Evolutionary conservation across 129 eudicot species (phyloP), one percentile per base, ranked within the genome.

Genomic region (Centrapalus pauciflorus): DNA sequence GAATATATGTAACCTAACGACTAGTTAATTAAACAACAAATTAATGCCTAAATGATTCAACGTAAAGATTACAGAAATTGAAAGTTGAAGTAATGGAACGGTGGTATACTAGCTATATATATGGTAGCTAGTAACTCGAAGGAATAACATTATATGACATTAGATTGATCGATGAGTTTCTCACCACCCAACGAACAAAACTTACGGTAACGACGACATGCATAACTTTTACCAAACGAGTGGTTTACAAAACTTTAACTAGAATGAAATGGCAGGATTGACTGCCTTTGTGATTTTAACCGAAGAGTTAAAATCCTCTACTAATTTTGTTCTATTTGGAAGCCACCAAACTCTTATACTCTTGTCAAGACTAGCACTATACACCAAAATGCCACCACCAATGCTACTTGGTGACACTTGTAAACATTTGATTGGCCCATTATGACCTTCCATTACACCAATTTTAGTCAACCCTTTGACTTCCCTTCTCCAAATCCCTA

Each of bases 271-370:
- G 9, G 52, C 11, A 43, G 38, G n/a, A 56, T 27, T 28, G 30
- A 46, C 11, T 2, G 17, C 77, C 50, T 66, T 24, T 40, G n/a
- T 33, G 58, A 77, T 67, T 66, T 43, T 55, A 17, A 26, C 19
- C 10, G 29, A 12, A 63, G 80, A 71, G 71, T 63, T 64, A 57
- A 20, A 10, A 23, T 61, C 79, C 23, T 69, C 75, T 46, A 24
- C 66, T 67, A n/a, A n/a, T n/a, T 51, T 63, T 56, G 21, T 41
- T 26, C 52, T 14, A 33, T 57, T 76, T 14, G 97, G 87, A 16
- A 91, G 86, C 97, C 95, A 87, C 97, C 97, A 91, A 75, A 91
- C 97, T 59, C 94, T 87, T 2, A 88, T 57, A 70, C 87, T 88
- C 66, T 75, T 85, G 37, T 91, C 97, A 77, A 87, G 81, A 58